Base-by-base conservation (phyloP, 306 rosid species). In the Lupinus albus region DNA sequence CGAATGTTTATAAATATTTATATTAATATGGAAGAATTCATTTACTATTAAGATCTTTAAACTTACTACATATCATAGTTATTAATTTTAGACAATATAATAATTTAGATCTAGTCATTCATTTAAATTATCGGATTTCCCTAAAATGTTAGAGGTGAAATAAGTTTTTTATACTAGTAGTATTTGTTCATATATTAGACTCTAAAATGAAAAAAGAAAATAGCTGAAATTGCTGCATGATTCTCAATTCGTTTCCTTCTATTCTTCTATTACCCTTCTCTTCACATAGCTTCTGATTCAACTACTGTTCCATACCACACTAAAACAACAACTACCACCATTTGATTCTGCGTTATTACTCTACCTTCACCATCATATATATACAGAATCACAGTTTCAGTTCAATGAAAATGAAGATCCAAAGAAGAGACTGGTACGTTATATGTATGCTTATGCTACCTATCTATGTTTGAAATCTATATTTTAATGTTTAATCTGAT, bases 391-490 rank as follows among this genome's bases (percentile, higher is more conserved):
- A 59, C 12, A 56, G 75, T 54, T 62, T 57, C 48, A 25, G 32
- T 32, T 53, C 64, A 18, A 62, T 15, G 28, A 72, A 12, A 49
- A 61, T 16, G 0, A 57, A 77, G 66, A 64, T 44, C 71, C 13
- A 46, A 28, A 64, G 50, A 70, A 62, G 39, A 61, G 57, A 66
- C 66, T 42, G 80, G 79, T 76, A n/a, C n/a, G n/a, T n/a, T n/a
- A n/a, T n/a, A 56, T 11, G 55, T 67, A 20, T 42, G 5, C 13
- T 42, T 46, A 25, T 25, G 30, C 30, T 3, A 36, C 47, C 15
- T 74, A 53, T 45, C 51, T 11, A 28, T 70, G 46, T 4, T 41
- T 4, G 11, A 56, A 54, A 18, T 55, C 45, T 21, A 11, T 45
- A 33, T 39, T 39, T 67, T 44, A 0, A 35, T 48, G 12, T 6